phyloP scores from a whole-genome alignment of 2,329 filamentous ascomycete genomes.

The Cladosporium sp. region DNA sequence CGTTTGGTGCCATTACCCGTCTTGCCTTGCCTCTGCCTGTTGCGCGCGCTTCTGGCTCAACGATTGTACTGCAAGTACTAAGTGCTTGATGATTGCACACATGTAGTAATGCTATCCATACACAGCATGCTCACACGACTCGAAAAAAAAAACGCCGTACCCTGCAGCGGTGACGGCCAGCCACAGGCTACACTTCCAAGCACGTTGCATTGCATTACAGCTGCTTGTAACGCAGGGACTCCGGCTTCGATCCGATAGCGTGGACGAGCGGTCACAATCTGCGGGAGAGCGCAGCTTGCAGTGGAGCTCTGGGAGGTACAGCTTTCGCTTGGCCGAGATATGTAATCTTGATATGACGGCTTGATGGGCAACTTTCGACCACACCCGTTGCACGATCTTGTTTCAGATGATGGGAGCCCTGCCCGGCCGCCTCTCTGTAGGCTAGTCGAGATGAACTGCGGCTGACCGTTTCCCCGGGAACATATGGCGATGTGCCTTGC shows the following conservation, averaged over 20 bases:
- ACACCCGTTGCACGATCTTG: conserved; percentile 11
- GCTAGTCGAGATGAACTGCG: not conserved
- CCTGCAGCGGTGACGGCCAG: conserved; percentile 4
- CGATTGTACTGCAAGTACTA: not conserved
- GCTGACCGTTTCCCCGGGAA: conserved; percentile 11
- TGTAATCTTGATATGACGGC: conserved; percentile 1
- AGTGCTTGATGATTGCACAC: not conserved
- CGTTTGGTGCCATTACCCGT: not conserved
- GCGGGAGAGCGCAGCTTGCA: not conserved
- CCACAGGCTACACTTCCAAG: conserved; percentile 3
- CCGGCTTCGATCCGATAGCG: conserved; percentile 2
- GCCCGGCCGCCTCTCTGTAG: not conserved
- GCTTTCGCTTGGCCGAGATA: not conserved
- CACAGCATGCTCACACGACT: not conserved
- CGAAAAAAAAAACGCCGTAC: not conserved
- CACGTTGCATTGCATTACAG: conserved; percentile 10
- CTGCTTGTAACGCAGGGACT: conserved; percentile 4
- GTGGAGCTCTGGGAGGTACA: not conserved
- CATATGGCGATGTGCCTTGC: conserved; percentile 1
- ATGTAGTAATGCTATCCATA: not conserved
- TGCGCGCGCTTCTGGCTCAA: not conserved
- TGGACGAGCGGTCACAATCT: not conserved
- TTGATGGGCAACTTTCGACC: not conserved
- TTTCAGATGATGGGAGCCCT: not conserved
- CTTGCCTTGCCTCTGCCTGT: not conserved